These are phyloP conservation scores for Herpetomonas samuelpessoai DNA, from an alignment of 208 protist genomes.

Conservation along the genomic window DNA sequence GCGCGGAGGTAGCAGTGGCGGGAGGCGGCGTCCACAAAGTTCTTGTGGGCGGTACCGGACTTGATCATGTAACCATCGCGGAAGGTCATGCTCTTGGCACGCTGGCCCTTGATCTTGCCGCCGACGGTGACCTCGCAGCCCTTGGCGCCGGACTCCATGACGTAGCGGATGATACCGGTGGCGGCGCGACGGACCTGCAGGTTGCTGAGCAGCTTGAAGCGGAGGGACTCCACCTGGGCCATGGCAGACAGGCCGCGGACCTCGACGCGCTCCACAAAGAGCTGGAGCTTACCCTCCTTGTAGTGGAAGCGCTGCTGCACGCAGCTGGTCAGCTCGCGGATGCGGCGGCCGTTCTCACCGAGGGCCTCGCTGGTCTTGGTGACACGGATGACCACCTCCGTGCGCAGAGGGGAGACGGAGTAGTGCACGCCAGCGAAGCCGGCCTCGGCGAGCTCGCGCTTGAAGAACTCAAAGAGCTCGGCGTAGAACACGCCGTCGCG, in stretches of 20 bases:
- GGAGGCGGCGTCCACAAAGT: slow-evolving; percentile 95
- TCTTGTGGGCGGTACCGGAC: slow-evolving; percentile 91
- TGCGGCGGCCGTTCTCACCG: slow-evolving; percentile 97
- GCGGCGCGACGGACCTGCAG: slow-evolving; percentile 98
- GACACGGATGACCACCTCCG: slow-evolving; percentile 99
- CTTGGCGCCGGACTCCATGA: slow-evolving; percentile 98
- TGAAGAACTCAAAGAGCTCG: slow-evolving; percentile 99
- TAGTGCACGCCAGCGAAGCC: slow-evolving; percentile 97
- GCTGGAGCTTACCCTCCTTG: slow-evolving; percentile 92
- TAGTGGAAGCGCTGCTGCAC: slow-evolving; percentile 99
- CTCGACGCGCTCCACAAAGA: slow-evolving; percentile 97
- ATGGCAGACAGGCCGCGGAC: slow-evolving; percentile 98
- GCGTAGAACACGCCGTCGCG: slow-evolving; percentile 99
- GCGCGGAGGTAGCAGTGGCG: slow-evolving; percentile 98
- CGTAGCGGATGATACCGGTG: slow-evolving; percentile 98
- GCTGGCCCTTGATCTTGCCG: slow-evolving; percentile 99
- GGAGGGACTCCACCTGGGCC: slow-evolving; percentile 98
- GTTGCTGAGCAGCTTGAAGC: slow-evolving; percentile 98
- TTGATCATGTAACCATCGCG: slow-evolving; percentile 99
- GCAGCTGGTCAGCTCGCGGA: slow-evolving; percentile 97
- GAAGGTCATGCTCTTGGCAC: slow-evolving; percentile 99
- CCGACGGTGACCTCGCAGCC: slow-evolving; percentile 99
- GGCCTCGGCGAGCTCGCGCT: slow-evolving; percentile 97
- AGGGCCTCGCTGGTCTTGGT: slow-evolving; percentile 97
- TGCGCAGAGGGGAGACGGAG: slow-evolving; percentile 94